Conservation (phyloP, 306 rosid genomes). For the Acacia crassicarpa region DNA sequence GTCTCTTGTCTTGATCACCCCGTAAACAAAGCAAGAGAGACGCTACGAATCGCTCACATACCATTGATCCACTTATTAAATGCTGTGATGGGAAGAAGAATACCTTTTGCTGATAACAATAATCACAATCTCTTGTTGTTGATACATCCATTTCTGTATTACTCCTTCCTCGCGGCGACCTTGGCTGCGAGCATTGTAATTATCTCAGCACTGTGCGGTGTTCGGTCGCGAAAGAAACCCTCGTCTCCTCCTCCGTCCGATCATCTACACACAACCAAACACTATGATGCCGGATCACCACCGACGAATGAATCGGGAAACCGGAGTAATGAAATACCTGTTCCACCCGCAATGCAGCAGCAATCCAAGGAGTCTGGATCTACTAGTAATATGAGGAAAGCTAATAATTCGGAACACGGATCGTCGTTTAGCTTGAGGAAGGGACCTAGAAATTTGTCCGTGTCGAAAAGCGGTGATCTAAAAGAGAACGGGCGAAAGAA, state of each 20-base stretch:
- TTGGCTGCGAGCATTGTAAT: slow-evolving; percentile 52
- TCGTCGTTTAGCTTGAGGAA: slow-evolving; percentile 39
- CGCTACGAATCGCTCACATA: slow-evolving; percentile 1
- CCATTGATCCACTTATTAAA: slow-evolving; percentile 8
- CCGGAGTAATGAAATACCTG: slow-evolving; percentile 44
- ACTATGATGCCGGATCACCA: neutral
- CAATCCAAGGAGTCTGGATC: neutral
- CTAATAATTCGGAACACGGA: slow-evolving; percentile 42
- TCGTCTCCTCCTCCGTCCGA: neutral
- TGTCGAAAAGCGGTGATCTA: slow-evolving; percentile 44
- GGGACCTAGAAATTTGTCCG: slow-evolving; percentile 52
- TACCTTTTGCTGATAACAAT: slow-evolving; percentile 43
- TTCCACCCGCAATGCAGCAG: slow-evolving; percentile 52
- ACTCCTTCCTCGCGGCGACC: slow-evolving; percentile 42
- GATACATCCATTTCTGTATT: slow-evolving; percentile 39
- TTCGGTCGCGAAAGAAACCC: slow-evolving; percentile 32
- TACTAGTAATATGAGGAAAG: slow-evolving; percentile 31
- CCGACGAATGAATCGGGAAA: neutral
- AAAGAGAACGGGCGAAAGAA: slow-evolving; percentile 20
- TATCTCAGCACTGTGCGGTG: slow-evolving; percentile 54
- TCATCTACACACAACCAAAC: neutral
- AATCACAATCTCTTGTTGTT: slow-evolving; percentile 35
- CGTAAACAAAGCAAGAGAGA: slow-evolving; percentile 6
- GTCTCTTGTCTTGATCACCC: neutral
- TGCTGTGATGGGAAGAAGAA: slow-evolving; percentile 67